A percentile compares a stretch with the other conserved stretches of the same genome.
phyloP scores from a whole-genome alignment of 108 stramenopile species.

The Cyclotella sp. region DNA sequence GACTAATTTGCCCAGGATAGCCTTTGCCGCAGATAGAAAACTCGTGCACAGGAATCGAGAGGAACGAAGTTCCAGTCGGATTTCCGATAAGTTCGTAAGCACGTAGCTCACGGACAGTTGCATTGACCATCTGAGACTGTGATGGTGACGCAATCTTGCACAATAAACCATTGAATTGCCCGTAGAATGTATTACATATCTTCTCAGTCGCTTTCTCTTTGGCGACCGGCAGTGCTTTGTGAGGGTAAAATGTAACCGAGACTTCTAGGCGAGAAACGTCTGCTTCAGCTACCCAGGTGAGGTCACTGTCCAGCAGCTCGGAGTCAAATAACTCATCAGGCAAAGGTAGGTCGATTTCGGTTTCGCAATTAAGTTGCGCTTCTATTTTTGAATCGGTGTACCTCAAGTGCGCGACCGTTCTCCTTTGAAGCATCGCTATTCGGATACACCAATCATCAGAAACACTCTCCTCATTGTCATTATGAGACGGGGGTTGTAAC shows the following conservation, averaged over 20 bases:
- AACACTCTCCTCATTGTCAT: background rate
- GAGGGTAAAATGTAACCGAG: constrained; percentile 51
- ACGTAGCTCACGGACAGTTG: constrained; percentile 21
- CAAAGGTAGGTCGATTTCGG: background rate
- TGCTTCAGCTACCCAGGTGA: constrained; percentile 23
- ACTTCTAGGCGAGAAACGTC: constrained; percentile 23
- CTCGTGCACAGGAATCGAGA: constrained; percentile 37
- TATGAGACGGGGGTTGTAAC: background rate
- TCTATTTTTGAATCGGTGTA: background rate
- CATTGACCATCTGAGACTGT: constrained; percentile 25
- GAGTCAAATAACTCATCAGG: constrained; percentile 31
- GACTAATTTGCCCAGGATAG: background rate
- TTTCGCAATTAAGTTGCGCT: background rate
- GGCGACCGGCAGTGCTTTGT: constrained; percentile 34
- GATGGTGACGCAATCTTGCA: constrained; percentile 16
- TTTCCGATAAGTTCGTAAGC: constrained; percentile 29
- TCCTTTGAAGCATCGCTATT: constrained; percentile 27
- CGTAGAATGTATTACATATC: constrained; percentile 27
- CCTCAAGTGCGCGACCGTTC: constrained; percentile 6
- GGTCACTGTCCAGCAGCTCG: constrained; percentile 10
- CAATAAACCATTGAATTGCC: background rate
- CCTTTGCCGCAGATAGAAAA: constrained; percentile 20
- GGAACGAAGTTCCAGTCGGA: constrained; percentile 2
- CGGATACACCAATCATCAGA: constrained; percentile 12
- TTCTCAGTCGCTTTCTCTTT: background rate